Conservation (phyloP, 2,329 filamentous ascomycete genomes). For the Phialophora chinensis region DNA sequence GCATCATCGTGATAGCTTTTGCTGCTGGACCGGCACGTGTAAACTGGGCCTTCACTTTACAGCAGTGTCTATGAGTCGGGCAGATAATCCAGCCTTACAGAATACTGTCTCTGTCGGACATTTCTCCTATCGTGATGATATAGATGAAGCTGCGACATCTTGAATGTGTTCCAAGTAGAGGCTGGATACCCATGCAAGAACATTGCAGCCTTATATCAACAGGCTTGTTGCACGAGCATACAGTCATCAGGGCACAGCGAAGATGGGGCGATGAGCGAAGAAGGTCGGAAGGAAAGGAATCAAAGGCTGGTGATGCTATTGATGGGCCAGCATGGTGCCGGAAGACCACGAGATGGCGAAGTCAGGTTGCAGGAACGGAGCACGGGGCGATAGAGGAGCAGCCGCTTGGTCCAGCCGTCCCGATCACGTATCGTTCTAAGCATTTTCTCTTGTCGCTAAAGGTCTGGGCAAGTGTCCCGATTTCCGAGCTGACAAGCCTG, state of each 20-base stretch:
- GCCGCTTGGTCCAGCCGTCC: constrained; percentile 27
- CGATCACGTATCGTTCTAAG: not conserved
- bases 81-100: constrained; percentile 7
- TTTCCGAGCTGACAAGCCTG: not conserved
- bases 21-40: constrained; percentile 3
- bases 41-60: not conserved
- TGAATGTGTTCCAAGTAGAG: constrained; percentile 4
- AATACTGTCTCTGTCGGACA: not conserved
- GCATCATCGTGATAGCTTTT: constrained; percentile 17
- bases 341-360: constrained; percentile 5
- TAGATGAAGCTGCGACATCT: constrained; percentile 10
- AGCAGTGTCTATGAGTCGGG: constrained; percentile 13
- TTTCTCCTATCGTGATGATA: not conserved
- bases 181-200: not conserved
- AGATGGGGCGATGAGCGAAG: not conserved
- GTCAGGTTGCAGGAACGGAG: constrained; percentile 25
- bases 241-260: constrained; percentile 2
- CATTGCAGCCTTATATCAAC: constrained; percentile 2
- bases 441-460: constrained; percentile 7
- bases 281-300: constrained; percentile 6
- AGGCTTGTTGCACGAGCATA: constrained; percentile 6
- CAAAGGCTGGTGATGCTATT: constrained; percentile 7
- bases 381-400: constrained; percentile 28
- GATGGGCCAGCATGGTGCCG: not conserved
- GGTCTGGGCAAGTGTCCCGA: constrained; percentile 6